Evolutionary conservation across 2,329 filamentous ascomycete species (phyloP).

Genomic region (Talaromyces sp.): DNA sequence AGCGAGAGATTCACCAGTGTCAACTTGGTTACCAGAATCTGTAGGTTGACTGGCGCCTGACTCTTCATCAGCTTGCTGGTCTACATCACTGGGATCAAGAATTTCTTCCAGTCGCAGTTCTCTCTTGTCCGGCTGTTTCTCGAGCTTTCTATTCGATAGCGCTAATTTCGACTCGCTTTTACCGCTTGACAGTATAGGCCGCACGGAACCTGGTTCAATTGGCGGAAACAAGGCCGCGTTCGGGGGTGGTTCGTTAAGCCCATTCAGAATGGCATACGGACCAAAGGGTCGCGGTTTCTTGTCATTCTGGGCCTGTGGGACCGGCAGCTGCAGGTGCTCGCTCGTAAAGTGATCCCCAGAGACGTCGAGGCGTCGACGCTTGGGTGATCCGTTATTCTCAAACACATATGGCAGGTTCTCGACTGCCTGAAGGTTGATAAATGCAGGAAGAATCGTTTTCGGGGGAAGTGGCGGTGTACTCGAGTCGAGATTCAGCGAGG

Average conservation of each 20-base stretch:
- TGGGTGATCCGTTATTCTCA: conserved; percentile 34
- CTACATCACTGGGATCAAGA: conserved; percentile 20
- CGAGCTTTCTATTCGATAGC: conserved; percentile 14
- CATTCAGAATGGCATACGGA: conserved; percentile 51
- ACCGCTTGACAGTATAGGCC: conserved; percentile 32
- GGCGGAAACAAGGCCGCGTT: conserved; percentile 58
- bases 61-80: conserved; percentile 12
- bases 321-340: conserved; percentile 44
- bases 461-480: conserved; percentile 33
- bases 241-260: conserved; percentile 60
- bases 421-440: conserved; percentile 44
- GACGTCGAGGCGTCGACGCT: conserved; percentile 40
- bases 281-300: conserved; percentile 41
- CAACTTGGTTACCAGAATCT: not conserved
- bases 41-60: not conserved
- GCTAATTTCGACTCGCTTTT: conserved; percentile 16
- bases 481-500: conserved; percentile 20
- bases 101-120: conserved; percentile 34
- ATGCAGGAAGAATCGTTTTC: conserved; percentile 40
- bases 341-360: conserved; percentile 36
- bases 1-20: not conserved
- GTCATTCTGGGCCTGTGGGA: conserved; percentile 42
- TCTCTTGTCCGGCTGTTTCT: conserved; percentile 23
- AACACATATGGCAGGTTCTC: conserved; percentile 42
- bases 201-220: conserved; percentile 49